These are phyloP conservation scores for Piper longum DNA, from an alignment of 164 flowering plant genomes.

Conservation along the genomic window DNA sequence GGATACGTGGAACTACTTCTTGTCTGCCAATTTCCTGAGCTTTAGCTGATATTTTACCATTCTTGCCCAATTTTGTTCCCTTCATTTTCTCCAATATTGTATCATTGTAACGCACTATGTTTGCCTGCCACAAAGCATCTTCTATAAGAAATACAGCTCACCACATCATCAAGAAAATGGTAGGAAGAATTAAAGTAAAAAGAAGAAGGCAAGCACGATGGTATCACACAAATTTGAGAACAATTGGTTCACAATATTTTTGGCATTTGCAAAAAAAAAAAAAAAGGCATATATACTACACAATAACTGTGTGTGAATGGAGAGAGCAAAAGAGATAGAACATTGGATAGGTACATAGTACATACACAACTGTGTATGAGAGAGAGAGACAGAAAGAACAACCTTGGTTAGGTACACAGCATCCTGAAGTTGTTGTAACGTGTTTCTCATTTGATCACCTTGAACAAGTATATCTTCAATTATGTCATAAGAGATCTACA, in stretches of 20 bases:
- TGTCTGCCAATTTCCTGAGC: slow-evolving; percentile 12
- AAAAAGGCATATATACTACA: neutral
- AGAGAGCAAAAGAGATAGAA: neutral
- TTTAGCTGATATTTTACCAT: slow-evolving; percentile 17
- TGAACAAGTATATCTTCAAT: slow-evolving; percentile 71
- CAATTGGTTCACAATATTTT: too few species aligned
- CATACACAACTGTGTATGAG: neutral
- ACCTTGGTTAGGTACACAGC: slow-evolving; percentile 87
- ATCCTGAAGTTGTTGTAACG: slow-evolving; percentile 83
- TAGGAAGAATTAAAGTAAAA: neutral
- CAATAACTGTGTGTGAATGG: neutral
- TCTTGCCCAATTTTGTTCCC: slow-evolving; percentile 17
- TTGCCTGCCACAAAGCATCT: slow-evolving; percentile 38
- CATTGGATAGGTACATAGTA: neutral
- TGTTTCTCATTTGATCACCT: slow-evolving; percentile 65
- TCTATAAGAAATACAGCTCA: neutral
- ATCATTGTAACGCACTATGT: slow-evolving; percentile 66
- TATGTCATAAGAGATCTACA: slow-evolving; percentile 69
- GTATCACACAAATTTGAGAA: neutral
- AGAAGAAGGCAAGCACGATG: neutral
- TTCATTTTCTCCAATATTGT: slow-evolving; percentile 51
- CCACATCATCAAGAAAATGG: neutral
- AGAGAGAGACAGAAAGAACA: slow-evolving; percentile 7
- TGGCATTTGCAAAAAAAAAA: neutral
- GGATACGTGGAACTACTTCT: slow-evolving; percentile 13